Base-by-base conservation (phyloP, 495 filamentous ascomycete species). In the Xylaria longipes region DNA sequence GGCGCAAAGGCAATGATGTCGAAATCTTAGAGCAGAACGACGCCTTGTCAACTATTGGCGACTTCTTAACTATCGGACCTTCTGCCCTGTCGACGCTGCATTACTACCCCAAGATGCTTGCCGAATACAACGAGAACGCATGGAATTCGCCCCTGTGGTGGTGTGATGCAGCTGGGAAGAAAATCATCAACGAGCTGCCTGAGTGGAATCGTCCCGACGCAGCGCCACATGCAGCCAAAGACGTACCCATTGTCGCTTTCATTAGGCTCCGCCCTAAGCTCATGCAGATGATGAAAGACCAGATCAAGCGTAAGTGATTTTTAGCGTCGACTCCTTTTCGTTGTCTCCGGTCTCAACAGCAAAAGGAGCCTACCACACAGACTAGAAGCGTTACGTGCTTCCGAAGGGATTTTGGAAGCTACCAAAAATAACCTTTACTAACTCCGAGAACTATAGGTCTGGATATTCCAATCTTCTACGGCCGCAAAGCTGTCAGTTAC, bases 1-100 rank as follows among this genome's bases (percentile, higher is more conserved):
- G 83, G 69, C 84, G 87, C 33, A 89, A 91, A 75, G 89, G 89
- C 17, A 87, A 90, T 72, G 79, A 77, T 39, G 89, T 90, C 41
- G 71, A 79, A 50, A 71, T 89, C 17, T 76, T 88, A 46, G 88
- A 89, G 74, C 81, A 83, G 65, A 71, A 74, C 52, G 75, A 78
- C 4, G 78, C 80, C 41, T 71, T 82, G 70, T 54, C 67, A 39
- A 25, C 48, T 3, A 39, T 73, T 14, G 73, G 85, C 31, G 83
- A 86, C 69, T 77, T 80, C 25, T 79, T 84, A 63, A 74, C 75
- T 33, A 83, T 88, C 77, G 79, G n/a, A 73, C 81, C 46, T 62
- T 79, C 29, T 8, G 74, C 65, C 25, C 50, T 71, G 9, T 69
- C 71, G 11, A 80, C 83, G 22, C 75, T 88, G 52, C 77, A 80